phyloP scores from a whole-genome alignment of 2,329 filamentous ascomycete genomes.

The Botrytis aclada region DNA sequence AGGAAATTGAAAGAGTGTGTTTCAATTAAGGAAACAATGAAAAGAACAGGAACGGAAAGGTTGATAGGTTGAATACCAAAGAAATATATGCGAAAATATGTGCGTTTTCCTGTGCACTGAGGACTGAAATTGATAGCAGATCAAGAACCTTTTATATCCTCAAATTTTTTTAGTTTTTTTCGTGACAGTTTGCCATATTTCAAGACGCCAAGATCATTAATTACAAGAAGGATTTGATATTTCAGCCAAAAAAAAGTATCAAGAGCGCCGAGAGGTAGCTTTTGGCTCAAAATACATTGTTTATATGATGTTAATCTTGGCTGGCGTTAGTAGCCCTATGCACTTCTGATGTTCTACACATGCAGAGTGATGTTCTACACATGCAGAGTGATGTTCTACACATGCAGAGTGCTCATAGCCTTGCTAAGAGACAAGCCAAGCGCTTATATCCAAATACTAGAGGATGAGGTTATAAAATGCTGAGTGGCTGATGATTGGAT shows the following conservation, averaged over 20 bases:
- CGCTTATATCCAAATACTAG: neutral
- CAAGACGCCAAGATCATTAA: neutral
- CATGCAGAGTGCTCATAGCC: neutral
- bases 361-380: neutral
- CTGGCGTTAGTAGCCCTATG: neutral
- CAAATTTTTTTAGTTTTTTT: neutral
- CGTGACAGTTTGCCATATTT: neutral
- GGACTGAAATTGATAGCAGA: neutral
- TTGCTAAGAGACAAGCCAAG: too few relatives aligned
- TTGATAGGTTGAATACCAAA: neutral
- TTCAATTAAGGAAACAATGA: neutral
- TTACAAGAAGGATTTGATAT: neutral
- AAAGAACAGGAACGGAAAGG: too few relatives aligned
- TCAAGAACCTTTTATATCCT: neutral
- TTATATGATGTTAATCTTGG: neutral
- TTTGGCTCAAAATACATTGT: neutral
- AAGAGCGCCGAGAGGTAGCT: too few relatives aligned
- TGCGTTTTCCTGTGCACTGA: neutral
- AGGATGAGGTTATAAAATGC: neutral
- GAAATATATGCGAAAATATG: neutral
- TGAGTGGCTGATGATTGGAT: neutral
- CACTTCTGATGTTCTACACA: neutral
- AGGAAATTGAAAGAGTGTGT: neutral
- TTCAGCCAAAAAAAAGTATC: neutral
- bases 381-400: neutral